Evolutionary conservation across 768 basidiomycete species (phyloP).

Genomic region (Suillus placidus): DNA sequence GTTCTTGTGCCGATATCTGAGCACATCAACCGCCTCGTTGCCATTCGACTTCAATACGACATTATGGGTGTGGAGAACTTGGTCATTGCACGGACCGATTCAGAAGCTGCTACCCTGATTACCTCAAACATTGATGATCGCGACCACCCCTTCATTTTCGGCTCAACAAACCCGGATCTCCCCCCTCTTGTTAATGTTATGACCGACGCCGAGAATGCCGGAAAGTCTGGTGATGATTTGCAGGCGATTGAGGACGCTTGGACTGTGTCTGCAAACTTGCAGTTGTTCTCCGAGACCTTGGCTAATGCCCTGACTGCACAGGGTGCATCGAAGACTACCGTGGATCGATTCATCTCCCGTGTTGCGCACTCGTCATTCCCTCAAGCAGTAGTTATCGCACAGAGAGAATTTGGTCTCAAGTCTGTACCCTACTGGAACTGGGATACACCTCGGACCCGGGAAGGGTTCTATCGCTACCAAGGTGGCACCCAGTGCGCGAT

Average conservation of each 20-base stretch:
- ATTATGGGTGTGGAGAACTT: conserved; percentile 98
- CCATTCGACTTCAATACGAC: conserved; percentile 96
- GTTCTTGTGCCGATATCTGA: conserved; percentile 97
- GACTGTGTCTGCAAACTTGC: conserved; percentile 75
- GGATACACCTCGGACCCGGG: conserved; percentile 91
- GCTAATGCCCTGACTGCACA: conserved; percentile 67
- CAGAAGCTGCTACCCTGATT: conserved; percentile 96
- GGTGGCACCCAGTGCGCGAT: conserved; percentile 95
- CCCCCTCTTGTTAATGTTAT: conserved; percentile 77
- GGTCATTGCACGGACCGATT: conserved; percentile 92
- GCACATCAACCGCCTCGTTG: conserved; percentile 97
- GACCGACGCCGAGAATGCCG: conserved; percentile 80
- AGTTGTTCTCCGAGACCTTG: conserved; percentile 75
- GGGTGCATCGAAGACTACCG: conserved; percentile 47
- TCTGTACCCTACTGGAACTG: conserved; percentile 89
- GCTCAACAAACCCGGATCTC: conserved; percentile 76
- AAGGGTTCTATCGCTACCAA: conserved; percentile 97
- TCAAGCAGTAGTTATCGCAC: conserved; percentile 73
- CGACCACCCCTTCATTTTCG: conserved; percentile 98
- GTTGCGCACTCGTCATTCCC: conserved; percentile 70
- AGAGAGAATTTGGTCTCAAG: conserved; percentile 75
- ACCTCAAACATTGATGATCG: conserved; percentile 95
- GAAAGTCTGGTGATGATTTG: conserved; percentile 77
- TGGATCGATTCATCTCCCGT: conserved; percentile 65
- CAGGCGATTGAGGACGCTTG: conserved; percentile 91